Base-by-base conservation (phyloP, 495 filamentous ascomycete species). In the Hypoxylon rickii region DNA sequence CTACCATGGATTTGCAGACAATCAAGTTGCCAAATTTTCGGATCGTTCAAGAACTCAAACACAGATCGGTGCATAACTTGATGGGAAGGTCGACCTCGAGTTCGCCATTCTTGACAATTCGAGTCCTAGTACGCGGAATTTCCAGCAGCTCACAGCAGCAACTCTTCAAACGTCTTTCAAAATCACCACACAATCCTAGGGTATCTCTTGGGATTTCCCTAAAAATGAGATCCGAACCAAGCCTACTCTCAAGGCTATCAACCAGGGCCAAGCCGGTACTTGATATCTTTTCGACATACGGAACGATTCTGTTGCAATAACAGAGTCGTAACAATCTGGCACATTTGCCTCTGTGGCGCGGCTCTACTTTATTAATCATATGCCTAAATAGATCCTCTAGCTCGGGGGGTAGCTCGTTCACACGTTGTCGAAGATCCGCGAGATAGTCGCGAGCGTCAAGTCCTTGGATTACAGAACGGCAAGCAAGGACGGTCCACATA, bases 401-500 rank as follows among this genome's bases (percentile, higher is more conserved):
- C 22, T 70, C 67, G 0, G 59, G 45, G 0, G 67, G 67, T 0
- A 70, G 46, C 13, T 67, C 59, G 15, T 65, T 47, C 0, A 70
- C 31, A 1, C 66, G 58, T 5, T 19, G 42, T 1, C 22, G 36
- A 1, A 70, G 43, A 18, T 70, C 67, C 4, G 3, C 10, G 0
- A 66, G 2, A 3, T 16, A 12, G 17, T 69, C 67, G 22, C 40
- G 18, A 11, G 33, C 40, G 3, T 36, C 52, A 17, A 70, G 60
- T 0, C 67, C 67, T 0, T 49, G 24, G 0, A 61, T 34, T 2
- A 66, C 2, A 5, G 63, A 70, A 0, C 55, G 31, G 16, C 50
- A 60, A 10, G 61, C 72, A 7, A 75, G 52, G 0, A 59, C 24
- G 1, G 73, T 62, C 68, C 73, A 76, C 0, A 76, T 43, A 22